Evolutionary conservation across 2,329 filamentous ascomycete species (phyloP).

Genomic region (Ophiostoma australiae): DNA sequence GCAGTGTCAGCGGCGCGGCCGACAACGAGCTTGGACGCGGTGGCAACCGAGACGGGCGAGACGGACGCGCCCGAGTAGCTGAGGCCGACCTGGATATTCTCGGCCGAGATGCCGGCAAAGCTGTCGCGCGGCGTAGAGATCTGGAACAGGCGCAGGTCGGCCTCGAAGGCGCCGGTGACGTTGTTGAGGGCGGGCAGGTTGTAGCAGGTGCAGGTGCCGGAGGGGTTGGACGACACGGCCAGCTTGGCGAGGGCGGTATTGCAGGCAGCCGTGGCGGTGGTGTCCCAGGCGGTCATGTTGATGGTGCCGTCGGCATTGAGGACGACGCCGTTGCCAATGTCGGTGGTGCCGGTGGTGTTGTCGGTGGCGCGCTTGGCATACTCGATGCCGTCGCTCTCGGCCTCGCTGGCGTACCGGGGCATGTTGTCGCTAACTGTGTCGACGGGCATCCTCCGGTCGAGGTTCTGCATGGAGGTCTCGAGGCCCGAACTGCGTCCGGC

Average conservation of each 20-base stretch:
- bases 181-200: constrained; percentile 21
- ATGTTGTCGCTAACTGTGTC: constrained; percentile 26
- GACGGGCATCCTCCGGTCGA: constrained; percentile 32
- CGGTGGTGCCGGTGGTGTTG: constrained; percentile 15
- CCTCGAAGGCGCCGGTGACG: constrained; percentile 9
- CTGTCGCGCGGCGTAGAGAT: constrained; percentile 54
- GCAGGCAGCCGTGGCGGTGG: constrained; percentile 55
- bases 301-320: constrained; percentile 43
- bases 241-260: constrained; percentile 50
- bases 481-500: constrained; percentile 24
- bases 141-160: constrained; percentile 32
- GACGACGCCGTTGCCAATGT: constrained; percentile 31
- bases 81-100: constrained; percentile 52
- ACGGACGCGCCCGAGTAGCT: constrained; percentile 52
- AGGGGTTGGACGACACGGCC: constrained; percentile 61
- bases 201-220: constrained; percentile 53
- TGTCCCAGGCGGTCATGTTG: constrained; percentile 55
- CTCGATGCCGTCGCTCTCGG: constrained; percentile 15
- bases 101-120: constrained; percentile 48
- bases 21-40: constrained; percentile 28
- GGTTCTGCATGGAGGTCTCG: constrained; percentile 24
- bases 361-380: constrained; percentile 21
- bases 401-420: not conserved
- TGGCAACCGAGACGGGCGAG: constrained; percentile 38
- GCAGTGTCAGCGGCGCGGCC: constrained; percentile 24